Evolutionary conservation across 768 basidiomycete species (phyloP).

Genomic region (Amanita inopinata): DNA sequence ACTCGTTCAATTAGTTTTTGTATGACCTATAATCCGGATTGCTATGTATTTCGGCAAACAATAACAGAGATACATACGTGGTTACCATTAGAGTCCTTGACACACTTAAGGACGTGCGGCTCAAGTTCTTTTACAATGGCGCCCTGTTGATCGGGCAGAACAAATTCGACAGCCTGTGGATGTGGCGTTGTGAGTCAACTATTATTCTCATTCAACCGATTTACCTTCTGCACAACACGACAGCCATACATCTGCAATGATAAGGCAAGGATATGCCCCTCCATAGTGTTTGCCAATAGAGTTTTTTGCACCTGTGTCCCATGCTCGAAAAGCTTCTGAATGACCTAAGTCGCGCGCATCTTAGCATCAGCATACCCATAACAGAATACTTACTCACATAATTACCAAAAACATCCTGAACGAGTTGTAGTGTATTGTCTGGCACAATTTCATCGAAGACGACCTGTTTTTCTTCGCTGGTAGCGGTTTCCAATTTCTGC

Average conservation of each 20-base stretch:
- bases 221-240: constrained; percentile 88
- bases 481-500: constrained; percentile 67
- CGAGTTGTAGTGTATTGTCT: constrained; percentile 59
- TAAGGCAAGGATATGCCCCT: constrained; percentile 64
- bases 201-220: constrained; percentile 5
- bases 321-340: constrained; percentile 89
- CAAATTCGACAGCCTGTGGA: constrained; percentile 70
- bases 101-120: constrained; percentile 71
- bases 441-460: constrained; percentile 88
- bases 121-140: constrained; percentile 72
- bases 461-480: constrained; percentile 66
- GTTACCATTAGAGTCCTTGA: constrained; percentile 89
- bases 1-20: constrained; percentile 85
- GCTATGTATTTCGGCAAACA: constrained; percentile 3
- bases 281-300: constrained; percentile 60
- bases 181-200: neutral
- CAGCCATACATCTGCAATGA: constrained; percentile 95
- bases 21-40: constrained; percentile 45
- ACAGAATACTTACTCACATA: constrained; percentile 47
- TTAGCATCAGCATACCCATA: neutral
- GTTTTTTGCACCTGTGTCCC: constrained; percentile 71
- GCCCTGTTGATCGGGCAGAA: constrained; percentile 70
- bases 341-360: constrained; percentile 44
- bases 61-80: constrained; percentile 48
- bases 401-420: constrained; percentile 93